These are phyloP conservation scores for Amaranthus palmeri DNA, from an alignment of 148 eudicot genomes.

Conservation along the genomic window DNA sequence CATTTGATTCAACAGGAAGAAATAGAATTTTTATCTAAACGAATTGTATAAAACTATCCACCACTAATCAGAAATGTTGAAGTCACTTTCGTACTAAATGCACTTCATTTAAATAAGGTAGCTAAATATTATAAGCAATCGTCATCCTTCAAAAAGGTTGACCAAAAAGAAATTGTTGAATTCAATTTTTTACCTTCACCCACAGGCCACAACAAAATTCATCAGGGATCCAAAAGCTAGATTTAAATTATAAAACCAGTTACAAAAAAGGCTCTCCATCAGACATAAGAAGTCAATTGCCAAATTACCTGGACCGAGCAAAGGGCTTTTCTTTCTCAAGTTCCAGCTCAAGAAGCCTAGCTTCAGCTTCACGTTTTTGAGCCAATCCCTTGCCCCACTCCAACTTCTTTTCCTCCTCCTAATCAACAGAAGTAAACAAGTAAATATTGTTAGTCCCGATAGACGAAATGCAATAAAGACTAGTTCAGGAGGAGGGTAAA, in stretches of 20 bases:
- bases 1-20: no score
- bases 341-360: constrained; percentile 57
- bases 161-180: background rate
- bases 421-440: constrained; percentile 18
- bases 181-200: background rate
- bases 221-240: background rate
- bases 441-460: constrained; percentile 3
- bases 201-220: background rate
- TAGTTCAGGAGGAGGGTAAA: background rate
- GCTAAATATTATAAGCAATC: no score
- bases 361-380: constrained; percentile 94
- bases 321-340: constrained; percentile 89
- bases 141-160: no score
- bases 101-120: no score
- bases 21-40: no score
- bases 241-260: background rate
- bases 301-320: constrained; percentile 80
- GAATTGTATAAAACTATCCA: no score
- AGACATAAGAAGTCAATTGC: background rate
- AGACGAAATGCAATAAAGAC: background rate
- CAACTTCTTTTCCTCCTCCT: constrained; percentile 81
- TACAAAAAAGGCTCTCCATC: background rate
- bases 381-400: constrained; percentile 99
- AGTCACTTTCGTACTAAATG: no score
- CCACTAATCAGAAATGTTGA: no score